These are phyloP conservation scores for Chloris gayana DNA, from an alignment of 176 grass and related monocot species.

Conservation along the genomic window DNA sequence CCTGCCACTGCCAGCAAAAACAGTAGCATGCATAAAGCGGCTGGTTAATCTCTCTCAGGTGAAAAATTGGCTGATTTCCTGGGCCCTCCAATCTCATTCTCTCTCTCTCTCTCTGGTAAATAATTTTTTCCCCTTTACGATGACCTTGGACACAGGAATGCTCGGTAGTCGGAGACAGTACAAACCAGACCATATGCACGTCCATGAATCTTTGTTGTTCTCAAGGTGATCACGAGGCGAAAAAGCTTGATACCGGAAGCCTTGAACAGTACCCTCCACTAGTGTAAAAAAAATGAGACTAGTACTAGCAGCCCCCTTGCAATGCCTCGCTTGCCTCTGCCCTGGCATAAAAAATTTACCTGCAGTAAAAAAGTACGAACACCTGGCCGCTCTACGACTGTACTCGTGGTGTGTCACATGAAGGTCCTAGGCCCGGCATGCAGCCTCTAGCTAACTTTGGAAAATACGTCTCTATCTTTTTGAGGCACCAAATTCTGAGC, in stretches of 20 bases:
- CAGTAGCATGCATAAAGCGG: background rate
- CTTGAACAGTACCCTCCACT: background rate
- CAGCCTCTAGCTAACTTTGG: conserved; percentile 40
- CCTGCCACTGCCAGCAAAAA: conserved; percentile 8
- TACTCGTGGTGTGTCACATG: conserved; percentile 19
- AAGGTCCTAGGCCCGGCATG: background rate
- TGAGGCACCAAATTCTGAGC: conserved; percentile 29
- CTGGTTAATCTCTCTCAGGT: background rate
- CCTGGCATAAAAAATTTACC: conserved; percentile 11
- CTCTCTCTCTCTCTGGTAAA: no score
- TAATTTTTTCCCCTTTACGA: no score
- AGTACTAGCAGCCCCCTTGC: background rate
- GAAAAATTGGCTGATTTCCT: background rate
- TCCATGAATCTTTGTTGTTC: conserved; percentile 33
- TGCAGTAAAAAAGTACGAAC: conserved; percentile 26
- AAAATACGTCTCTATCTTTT: conserved; percentile 51
- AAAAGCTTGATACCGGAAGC: background rate
- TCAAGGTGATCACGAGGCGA: background rate
- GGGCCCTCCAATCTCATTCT: background rate
- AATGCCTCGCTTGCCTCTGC: conserved; percentile 17
- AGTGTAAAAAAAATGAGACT: background rate
- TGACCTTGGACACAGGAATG: background rate
- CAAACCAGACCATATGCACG: background rate
- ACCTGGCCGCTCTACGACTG: background rate
- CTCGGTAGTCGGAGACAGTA: background rate